Evolutionary conservation across 805 yeast species (phyloP), one percentile per base, ranked within the genome.

Genomic region (Wickerhamomyces chambardii): DNA sequence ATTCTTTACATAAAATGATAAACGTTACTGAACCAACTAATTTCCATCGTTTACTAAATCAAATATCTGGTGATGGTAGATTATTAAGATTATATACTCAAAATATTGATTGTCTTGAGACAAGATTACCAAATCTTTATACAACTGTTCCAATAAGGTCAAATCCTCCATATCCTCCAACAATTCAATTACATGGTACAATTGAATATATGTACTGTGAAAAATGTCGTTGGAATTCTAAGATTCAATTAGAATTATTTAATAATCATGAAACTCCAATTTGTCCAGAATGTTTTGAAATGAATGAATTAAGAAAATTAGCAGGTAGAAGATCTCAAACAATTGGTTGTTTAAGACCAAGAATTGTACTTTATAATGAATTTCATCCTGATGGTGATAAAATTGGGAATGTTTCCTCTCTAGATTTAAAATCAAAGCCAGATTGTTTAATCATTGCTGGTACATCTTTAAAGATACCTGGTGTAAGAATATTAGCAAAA

Each of bases 171-270:
- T 66, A 52, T 50, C 84, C 75, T 39, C 71, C 52, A 49, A 70
- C 86, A 4, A 68, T 87, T 21, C 96, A 86, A 58, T 70, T 92
- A 18, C 96, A 87, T 57, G 96, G 96, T 0, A 78, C 85, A 15
- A 70, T 87, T 19, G 75, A 75, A 29, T 62, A 70, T 18, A 75
- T 90, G 59, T 72, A 75, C 35, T 87, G 96, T 50, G 70, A 85
- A 6, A 83, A 85, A 46, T 87, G 96, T 53, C 68, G 70, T 21
- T 72, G 70, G 56, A 63, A 74, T 29, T 64, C 70, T 4, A 61
- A 61, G 12, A 63, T 87, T 28, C 69, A 72, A 42, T 72, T 78
- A 1, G 55, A 58, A 5, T 63, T 74, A 33, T 75, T 83, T 41
- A 56, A 52, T 18, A 54, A 61, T 12, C 43, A 50, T 19, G 50